phyloP scores from a whole-genome alignment of 2,329 filamentous ascomycete genomes.

The Penicillium aurantiogriseum region DNA sequence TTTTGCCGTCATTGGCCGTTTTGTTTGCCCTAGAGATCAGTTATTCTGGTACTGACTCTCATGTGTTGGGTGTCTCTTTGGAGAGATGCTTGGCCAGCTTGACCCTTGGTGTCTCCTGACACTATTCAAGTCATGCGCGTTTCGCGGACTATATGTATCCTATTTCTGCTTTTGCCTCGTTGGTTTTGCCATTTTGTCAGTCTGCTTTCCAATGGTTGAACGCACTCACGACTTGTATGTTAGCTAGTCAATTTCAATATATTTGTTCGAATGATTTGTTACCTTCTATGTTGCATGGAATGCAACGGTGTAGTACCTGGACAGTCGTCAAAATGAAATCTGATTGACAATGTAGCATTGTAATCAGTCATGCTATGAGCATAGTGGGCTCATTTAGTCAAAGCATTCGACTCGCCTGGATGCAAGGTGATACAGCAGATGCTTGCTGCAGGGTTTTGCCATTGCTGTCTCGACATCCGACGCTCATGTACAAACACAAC shows the following conservation, averaged over 20 bases:
- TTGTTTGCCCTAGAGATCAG: not conserved
- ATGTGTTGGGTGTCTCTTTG: not conserved
- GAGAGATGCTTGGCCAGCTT: not conserved
- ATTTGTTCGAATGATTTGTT: not conserved
- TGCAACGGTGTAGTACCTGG: not conserved
- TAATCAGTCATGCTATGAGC: not conserved
- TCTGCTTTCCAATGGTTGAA: constrained; percentile 16
- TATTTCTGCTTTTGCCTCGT: constrained; percentile 48
- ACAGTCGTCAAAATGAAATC: not conserved
- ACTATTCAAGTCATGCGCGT: not conserved
- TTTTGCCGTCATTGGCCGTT: not conserved
- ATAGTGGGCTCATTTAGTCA: too few relatives aligned
- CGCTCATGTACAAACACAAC: not conserved
- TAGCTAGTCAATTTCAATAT: constrained; percentile 16
- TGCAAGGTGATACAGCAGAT: not conserved
- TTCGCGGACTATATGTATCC: constrained; percentile 4
- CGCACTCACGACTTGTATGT: constrained; percentile 25
- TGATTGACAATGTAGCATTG: not conserved
- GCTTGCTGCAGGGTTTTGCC: not conserved
- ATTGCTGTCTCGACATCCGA: not conserved
- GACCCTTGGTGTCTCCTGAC: not conserved
- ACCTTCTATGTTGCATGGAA: not conserved
- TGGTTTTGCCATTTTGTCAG: constrained; percentile 2
- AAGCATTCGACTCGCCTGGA: not conserved
- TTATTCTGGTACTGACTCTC: not conserved